Base-by-base conservation (phyloP, 768 basidiomycete genomes). In the Imleria badia region DNA sequence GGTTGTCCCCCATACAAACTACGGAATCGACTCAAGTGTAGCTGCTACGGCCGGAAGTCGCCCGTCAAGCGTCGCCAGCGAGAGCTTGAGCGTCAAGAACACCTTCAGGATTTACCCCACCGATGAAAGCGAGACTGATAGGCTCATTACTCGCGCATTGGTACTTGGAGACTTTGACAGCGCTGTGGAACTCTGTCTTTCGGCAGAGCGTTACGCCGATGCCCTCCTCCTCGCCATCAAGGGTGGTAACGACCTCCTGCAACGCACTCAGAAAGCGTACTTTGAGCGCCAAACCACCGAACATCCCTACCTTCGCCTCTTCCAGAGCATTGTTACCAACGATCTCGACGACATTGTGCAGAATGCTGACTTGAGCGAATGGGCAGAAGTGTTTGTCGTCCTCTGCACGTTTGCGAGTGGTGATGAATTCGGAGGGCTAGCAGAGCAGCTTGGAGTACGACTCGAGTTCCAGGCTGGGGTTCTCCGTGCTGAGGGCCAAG, bases 381-480 rank as follows among this genome's bases (percentile, higher is more conserved):
- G 96, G 96, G 84, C 88, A 54, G 96, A 97, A 71, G 91, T 95
- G 48, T 98, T 98, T 61, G 95, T 96, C 35, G 91, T 99, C 13
- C 70, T 98, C 11, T 98, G 95, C 75, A 98, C 96, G 0, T 99
- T 95, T 72, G 93, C 95, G 1, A 81, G 75, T 47, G 73, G 82
- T 53, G 88, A 91, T 17, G 94, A 98, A 65, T 98, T 98, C 64
- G 73, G 86, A 12, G 77, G 81, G n/a, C 79, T 99, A 8, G 87
- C 89, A 1, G 95, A 98, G 71, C 91, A 95, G 68, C 85, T 99
- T 36, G 96, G 96, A 8, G 83, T 87, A 51, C 78, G 96, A 14
- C 80, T 98, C 43, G 96, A 98, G 68, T 92, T 87, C 76, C 87
- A 91, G 69, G 89, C 81, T 60, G 82, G 78, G 17, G 67, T 90